Conservation (phyloP, 495 filamentous ascomycete genomes). For the Xylaria longipes region DNA sequence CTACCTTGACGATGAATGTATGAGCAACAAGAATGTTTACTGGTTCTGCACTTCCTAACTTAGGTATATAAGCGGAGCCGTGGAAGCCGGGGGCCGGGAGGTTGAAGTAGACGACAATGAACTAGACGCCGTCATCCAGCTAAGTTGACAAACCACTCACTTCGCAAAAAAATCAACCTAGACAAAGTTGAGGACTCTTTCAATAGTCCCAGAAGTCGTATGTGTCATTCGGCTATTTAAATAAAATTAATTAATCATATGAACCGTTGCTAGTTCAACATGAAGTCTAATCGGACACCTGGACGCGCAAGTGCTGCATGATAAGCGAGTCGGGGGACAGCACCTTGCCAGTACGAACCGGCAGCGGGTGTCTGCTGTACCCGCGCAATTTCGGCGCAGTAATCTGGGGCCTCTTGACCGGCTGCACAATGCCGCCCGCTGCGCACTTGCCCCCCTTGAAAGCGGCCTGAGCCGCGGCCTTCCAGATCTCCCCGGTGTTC, state of each 20-base stretch:
- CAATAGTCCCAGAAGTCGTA: too few relatives aligned
- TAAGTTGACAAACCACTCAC: not conserved
- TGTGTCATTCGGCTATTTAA: not conserved
- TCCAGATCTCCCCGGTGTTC: slow-evolving; percentile 49
- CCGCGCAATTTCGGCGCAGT: not conserved
- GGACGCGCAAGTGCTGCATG: slow-evolving; percentile 14
- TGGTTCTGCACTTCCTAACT: too few relatives aligned
- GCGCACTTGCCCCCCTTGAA: slow-evolving; percentile 27
- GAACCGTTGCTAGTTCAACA: not conserved
- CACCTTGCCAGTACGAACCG: not conserved
- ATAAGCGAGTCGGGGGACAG: slow-evolving; percentile 8
- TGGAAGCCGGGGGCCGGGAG: too few relatives aligned
- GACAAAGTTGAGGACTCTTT: not conserved
- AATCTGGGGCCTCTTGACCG: slow-evolving; percentile 1
- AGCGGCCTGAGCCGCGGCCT: slow-evolving; percentile 34
- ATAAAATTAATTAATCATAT: not conserved
- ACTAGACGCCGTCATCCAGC: too few relatives aligned
- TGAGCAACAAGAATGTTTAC: too few relatives aligned
- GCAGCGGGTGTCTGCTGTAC: slow-evolving; percentile 20
- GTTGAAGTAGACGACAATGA: too few relatives aligned
- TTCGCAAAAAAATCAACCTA: not conserved
- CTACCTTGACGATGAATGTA: not conserved
- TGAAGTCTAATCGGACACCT: slow-evolving; percentile 21
- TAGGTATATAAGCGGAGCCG: too few relatives aligned
- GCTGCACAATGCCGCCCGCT: slow-evolving; percentile 23